Conservation (phyloP, 2,329 filamentous ascomycete genomes). For the Trichophaea hybrida region DNA sequence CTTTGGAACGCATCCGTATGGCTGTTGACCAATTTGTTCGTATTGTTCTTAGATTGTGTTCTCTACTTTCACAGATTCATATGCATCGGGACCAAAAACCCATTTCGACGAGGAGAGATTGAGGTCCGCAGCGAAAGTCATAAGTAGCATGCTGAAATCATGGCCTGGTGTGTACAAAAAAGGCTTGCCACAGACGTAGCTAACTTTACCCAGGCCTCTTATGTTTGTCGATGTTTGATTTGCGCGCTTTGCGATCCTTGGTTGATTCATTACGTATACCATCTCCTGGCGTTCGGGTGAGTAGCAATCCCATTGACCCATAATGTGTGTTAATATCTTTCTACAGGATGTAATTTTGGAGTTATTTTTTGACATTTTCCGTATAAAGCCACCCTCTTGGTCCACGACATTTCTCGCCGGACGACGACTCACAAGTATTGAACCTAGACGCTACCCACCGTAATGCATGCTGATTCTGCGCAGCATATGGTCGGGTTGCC, state of each 20-base stretch:
- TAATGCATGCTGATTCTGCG: not conserved
- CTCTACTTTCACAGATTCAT: constrained; percentile 79
- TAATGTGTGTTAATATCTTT: constrained; percentile 24
- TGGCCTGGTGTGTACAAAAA: constrained; percentile 51
- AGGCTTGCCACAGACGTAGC: constrained; percentile 3
- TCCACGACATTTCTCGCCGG: constrained; percentile 90
- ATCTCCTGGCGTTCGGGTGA: constrained; percentile 25
- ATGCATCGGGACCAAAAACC: constrained; percentile 31
- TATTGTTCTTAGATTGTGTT: constrained; percentile 42
- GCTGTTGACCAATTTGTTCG: not conserved
- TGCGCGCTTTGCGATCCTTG: constrained; percentile 69
- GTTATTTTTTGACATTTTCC: constrained; percentile 64
- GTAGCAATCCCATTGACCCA: not conserved
- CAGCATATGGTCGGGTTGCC: constrained; percentile 74
- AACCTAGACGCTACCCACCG: not conserved
- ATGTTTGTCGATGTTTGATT: constrained; percentile 74
- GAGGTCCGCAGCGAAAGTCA: constrained; percentile 82
- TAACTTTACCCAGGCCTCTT: constrained; percentile 44
- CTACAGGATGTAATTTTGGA: constrained; percentile 70
- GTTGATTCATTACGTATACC: constrained; percentile 43
- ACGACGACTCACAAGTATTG: constrained; percentile 59
- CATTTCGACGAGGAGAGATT: constrained; percentile 48
- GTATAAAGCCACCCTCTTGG: constrained; percentile 90
- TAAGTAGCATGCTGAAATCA: constrained; percentile 75
- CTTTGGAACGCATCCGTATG: not conserved